Evolutionary conservation across 495 filamentous ascomycete species (phyloP).

Genomic region (Podospora pseudocomata): DNA sequence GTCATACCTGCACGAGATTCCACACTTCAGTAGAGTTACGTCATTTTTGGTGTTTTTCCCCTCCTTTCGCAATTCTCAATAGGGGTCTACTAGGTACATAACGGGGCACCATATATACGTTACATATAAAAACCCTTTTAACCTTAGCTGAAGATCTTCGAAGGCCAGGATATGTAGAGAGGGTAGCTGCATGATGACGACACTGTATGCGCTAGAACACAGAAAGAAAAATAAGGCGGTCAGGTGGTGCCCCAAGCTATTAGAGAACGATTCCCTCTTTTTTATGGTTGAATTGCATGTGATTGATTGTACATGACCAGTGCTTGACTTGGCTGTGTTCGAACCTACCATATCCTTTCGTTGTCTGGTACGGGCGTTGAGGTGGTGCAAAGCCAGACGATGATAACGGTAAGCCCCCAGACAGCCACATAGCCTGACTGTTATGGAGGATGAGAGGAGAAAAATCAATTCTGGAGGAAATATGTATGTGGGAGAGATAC

Average conservation of each 20-base stretch:
- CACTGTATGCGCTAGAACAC: background rate
- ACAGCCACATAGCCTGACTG: background rate
- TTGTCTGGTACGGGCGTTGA: background rate
- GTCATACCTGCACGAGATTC: conserved; percentile 1
- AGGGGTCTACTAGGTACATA: too few species aligned
- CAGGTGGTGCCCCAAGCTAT: background rate
- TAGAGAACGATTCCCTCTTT: background rate
- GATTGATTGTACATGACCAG: background rate
- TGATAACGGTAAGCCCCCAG: background rate
- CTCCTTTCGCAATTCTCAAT: too few species aligned
- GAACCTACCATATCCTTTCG: background rate
- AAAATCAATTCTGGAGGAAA: background rate
- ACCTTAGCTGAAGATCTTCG: background rate
- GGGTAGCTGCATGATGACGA: background rate
- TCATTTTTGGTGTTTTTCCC: background rate
- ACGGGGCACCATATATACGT: background rate
- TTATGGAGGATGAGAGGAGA: background rate
- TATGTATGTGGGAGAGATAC: too few species aligned
- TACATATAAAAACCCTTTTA: background rate
- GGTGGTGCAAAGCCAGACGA: background rate
- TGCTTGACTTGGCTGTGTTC: background rate
- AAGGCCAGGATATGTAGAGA: background rate
- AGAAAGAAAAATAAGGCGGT: background rate
- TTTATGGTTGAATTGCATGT: background rate
- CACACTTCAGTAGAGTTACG: background rate